Evolutionary conservation across 2,329 filamentous ascomycete species (phyloP), one percentile per base, ranked within the genome.

Genomic region (Aspergillus flavus): DNA sequence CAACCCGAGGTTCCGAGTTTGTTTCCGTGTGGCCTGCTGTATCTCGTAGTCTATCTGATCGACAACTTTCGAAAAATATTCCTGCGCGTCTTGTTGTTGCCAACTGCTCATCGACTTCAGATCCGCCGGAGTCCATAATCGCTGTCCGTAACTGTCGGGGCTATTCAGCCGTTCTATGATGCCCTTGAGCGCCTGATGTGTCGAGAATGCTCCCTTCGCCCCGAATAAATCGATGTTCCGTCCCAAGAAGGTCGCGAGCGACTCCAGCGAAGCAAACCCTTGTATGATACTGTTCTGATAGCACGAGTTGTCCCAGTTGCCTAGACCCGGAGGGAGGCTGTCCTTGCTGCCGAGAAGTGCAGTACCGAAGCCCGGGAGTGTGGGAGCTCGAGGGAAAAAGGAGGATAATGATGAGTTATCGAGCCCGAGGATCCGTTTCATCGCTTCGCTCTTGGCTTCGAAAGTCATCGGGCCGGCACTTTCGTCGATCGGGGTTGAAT

Each of bases 201-300:
- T 86, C 11, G 80, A 79, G 59, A 81, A 73, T 14, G 72, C 66
- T 12, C 75, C 73, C 43, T 80, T 76, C 2, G 72, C 70, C 1
- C 72, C 66, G 53, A 83, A 74, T 26, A 74, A 57, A 45, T 75
- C 67, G 21, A 80, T 66, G 64, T 80, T 81, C 30, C 68, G 69
- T n/a, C 68, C 81, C 9, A 96, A 84, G 71, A 93, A 95, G 3
- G 80, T 80, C 30, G 86, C 85, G 34, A 98, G 81, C 5, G 89
- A 86, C 21, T 86, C 84, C 34, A 98, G 82, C 4, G 94, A 90
- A 1, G 94, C 89, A 48, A 98, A 82, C 7, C 90, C 89, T 76
- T 97, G 93, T 12, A 99, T 87, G 23, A 97, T 90, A 74, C 94
- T 97, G 78, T 99, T 99, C 78, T 98, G 95, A 76, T 96, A 99